These are phyloP conservation scores for Botrytis deweyae DNA, from an alignment of 2,329 filamentous ascomycete species.

Conservation along the genomic window DNA sequence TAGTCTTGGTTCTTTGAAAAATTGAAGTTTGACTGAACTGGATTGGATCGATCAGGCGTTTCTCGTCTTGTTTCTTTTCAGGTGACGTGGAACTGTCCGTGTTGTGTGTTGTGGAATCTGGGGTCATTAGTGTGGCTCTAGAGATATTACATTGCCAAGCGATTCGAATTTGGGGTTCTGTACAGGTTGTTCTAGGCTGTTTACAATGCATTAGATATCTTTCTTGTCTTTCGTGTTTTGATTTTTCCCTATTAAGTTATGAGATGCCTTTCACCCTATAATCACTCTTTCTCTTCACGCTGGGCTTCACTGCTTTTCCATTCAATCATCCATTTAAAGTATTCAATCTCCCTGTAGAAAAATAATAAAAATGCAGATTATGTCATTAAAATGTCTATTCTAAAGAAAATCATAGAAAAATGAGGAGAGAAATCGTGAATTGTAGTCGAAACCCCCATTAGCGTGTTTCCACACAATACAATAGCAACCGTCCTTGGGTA, in stretches of 20 bases:
- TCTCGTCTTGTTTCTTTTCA: too few species aligned
- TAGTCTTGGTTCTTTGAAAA: not conserved
- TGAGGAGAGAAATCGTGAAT: not conserved
- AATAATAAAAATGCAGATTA: not conserved
- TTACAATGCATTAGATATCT: not conserved
- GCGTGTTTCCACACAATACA: not conserved
- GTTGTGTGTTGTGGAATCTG: not conserved
- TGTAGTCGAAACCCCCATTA: not conserved
- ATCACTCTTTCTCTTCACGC: not conserved
- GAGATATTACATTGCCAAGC: not conserved
- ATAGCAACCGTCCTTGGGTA: not conserved
- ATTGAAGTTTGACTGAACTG: not conserved
- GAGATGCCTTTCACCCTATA: not conserved
- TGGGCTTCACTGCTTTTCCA: not conserved
- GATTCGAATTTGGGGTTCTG: not conserved
- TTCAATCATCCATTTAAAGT: not conserved
- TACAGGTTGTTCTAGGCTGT: not conserved
- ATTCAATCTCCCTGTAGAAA: too few species aligned
- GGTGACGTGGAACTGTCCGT: not conserved
- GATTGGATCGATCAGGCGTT: not conserved
- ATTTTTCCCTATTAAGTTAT: not conserved
- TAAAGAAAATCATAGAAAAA: too few species aligned
- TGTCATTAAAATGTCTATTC: not conserved
- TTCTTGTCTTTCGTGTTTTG: not conserved
- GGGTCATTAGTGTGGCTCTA: not conserved